Conservation (phyloP, 2,329 filamentous ascomycete species). For the Aspergillus fijiensis region DNA sequence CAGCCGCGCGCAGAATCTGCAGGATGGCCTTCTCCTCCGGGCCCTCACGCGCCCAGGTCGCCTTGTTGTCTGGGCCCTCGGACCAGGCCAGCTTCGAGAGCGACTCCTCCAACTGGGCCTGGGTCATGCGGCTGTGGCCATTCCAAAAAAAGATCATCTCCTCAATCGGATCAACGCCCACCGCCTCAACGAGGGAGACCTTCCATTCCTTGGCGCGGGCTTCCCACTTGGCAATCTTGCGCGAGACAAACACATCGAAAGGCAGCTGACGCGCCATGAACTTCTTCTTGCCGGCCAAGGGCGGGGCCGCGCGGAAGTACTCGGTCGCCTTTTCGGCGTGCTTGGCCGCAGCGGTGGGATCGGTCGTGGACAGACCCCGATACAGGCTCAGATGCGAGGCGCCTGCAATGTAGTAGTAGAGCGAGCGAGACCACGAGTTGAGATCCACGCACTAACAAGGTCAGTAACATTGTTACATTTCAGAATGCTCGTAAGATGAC, state of each 20-base stretch:
- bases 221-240: conserved; percentile 89
- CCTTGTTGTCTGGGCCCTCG: conserved; percentile 57
- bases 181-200: conserved; percentile 72
- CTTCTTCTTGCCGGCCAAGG: conserved; percentile 76
- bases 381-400: conserved; percentile 79
- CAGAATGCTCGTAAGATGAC: conserved; percentile 10
- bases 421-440: conserved; percentile 85
- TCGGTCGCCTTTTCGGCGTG: conserved; percentile 67
- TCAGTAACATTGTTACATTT: conserved; percentile 5
- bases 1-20: conserved; percentile 64
- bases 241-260: conserved; percentile 79
- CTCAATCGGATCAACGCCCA: conserved; percentile 75
- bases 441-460: conserved; percentile 63
- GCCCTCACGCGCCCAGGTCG: conserved; percentile 51
- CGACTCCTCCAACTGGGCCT: conserved; percentile 62
- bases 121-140: conserved; percentile 76
- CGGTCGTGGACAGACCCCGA: conserved; percentile 46
- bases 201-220: conserved; percentile 66
- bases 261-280: conserved; percentile 89
- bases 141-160: conserved; percentile 97
- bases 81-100: conserved; percentile 67
- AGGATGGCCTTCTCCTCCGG: conserved; percentile 64
- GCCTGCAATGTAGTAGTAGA: conserved; percentile 89
- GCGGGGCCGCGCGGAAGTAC: conserved; percentile 68
- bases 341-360: conserved; percentile 48